These are phyloP conservation scores for Phoma sp. DNA, from an alignment of 2,329 filamentous ascomycete species.

Conservation along the genomic window DNA sequence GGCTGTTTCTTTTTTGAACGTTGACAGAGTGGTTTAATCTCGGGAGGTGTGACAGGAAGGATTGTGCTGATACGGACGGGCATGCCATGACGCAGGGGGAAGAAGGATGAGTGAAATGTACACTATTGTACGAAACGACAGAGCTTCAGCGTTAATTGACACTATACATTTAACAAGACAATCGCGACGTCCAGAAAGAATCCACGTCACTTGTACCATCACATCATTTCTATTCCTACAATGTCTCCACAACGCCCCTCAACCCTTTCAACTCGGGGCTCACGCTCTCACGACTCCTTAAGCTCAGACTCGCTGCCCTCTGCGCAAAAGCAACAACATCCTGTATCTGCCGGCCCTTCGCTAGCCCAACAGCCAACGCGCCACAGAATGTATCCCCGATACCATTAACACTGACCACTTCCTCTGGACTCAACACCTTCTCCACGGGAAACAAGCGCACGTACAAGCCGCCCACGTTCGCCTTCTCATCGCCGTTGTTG, in stretches of 20 bases:
- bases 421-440: slow-evolving; percentile 64
- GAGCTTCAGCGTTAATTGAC: too few species aligned
- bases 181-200: too few species aligned
- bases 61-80: too few species aligned
- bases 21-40: too few species aligned
- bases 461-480: slow-evolving; percentile 74
- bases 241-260: slow-evolving; percentile 1
- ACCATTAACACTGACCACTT: slow-evolving; percentile 90
- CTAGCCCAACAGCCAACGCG: slow-evolving; percentile 80
- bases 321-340: slow-evolving; percentile 82
- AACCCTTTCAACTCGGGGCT: slow-evolving; percentile 60
- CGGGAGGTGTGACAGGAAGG: too few species aligned
- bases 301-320: slow-evolving; percentile 77
- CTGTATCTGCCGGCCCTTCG: slow-evolving; percentile 61
- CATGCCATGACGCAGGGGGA: too few species aligned
- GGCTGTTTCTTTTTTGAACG: too few species aligned
- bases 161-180: too few species aligned
- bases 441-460: slow-evolving; percentile 75
- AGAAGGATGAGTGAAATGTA: too few species aligned
- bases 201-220: too few species aligned
- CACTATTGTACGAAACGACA: too few species aligned
- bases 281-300: slow-evolving; percentile 79
- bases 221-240: neutral
- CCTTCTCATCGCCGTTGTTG: slow-evolving; percentile 57
- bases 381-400: slow-evolving; percentile 94